Evolutionary conservation across 2,329 filamentous ascomycete species (phyloP).

Genomic region (Karstenula rhodostoma): DNA sequence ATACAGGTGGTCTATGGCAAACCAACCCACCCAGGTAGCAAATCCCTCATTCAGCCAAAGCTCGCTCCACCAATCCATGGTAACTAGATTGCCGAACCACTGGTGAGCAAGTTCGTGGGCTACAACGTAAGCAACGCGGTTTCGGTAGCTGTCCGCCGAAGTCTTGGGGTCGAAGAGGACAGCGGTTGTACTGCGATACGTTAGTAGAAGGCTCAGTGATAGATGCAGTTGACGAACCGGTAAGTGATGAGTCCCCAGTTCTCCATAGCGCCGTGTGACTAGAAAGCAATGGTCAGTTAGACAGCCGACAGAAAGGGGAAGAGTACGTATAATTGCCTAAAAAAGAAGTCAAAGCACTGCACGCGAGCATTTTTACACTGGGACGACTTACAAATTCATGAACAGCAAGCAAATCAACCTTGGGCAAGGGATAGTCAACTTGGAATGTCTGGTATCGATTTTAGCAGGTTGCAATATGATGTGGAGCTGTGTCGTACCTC

Average conservation of each 20-base stretch:
- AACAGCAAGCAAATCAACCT: constrained; percentile 95
- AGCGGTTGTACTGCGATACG: constrained; percentile 71
- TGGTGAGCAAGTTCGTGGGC: constrained; percentile 98
- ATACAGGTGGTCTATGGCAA: constrained; percentile 88
- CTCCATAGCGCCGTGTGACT: constrained; percentile 88
- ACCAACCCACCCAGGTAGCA: constrained; percentile 97
- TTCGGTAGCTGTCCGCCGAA: constrained; percentile 89
- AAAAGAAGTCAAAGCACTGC: constrained; percentile 29
- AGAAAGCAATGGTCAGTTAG: constrained; percentile 53
- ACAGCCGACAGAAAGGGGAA: constrained; percentile 12
- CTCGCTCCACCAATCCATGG: constrained; percentile 97
- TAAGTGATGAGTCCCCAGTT: constrained; percentile 99
- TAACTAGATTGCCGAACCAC: constrained; percentile 95
- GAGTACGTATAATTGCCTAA: constrained; percentile 54
- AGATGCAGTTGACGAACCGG: constrained; percentile 54
- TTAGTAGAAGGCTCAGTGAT: constrained; percentile 15
- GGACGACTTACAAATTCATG: constrained; percentile 80
- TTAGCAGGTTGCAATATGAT: constrained; percentile 5
- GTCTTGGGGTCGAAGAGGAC: constrained; percentile 95
- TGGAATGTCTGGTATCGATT: constrained; percentile 71
- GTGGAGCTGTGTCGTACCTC: constrained; percentile 58
- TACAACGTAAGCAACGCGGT: constrained; percentile 94
- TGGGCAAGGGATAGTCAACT: constrained; percentile 84
- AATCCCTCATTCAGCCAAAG: constrained; percentile 94
- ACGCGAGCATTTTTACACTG: background rate